Percentiles rank a stretch among this genome's conserved stretches.
Conservation (phyloP, 495 filamentous ascomycete genomes). For the Lasiosphaeria ovina region DNA sequence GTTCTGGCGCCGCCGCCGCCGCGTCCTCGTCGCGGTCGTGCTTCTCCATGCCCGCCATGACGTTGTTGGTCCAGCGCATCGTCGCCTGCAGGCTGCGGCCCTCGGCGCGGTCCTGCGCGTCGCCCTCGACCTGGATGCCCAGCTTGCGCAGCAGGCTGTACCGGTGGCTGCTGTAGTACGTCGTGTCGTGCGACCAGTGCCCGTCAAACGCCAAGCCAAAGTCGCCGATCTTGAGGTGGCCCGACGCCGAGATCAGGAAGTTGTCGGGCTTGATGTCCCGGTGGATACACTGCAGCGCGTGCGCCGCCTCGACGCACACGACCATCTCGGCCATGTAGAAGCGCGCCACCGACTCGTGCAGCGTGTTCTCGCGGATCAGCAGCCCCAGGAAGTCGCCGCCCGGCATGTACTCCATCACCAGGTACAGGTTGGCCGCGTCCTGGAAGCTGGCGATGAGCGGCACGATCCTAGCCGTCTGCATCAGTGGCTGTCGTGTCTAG, state of each 20-base stretch:
- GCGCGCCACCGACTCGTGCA: constrained; percentile 71
- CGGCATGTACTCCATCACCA: constrained; percentile 97
- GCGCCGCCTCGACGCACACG: constrained; percentile 87
- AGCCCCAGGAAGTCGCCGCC: constrained; percentile 90
- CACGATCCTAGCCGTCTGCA: constrained; percentile 56
- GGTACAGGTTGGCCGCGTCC: constrained; percentile 76
- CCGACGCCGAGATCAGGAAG: constrained; percentile 82
- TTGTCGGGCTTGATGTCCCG: constrained; percentile 97
- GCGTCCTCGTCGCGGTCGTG: constrained; percentile 45
- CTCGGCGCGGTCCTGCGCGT: constrained; percentile 66
- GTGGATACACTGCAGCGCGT: constrained; percentile 84
- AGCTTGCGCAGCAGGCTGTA: constrained; percentile 72
- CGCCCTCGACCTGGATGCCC: constrained; percentile 71
- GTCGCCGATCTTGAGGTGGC: constrained; percentile 92
- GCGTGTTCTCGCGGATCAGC: constrained; percentile 74
- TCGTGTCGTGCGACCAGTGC: constrained; percentile 87
- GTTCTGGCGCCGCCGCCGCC: constrained; percentile 31
- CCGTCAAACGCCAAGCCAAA: constrained; percentile 94
- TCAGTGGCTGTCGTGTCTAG: not conserved
- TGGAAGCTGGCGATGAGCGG: constrained; percentile 87
- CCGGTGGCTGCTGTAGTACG: constrained; percentile 79
- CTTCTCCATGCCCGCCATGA: constrained; percentile 48
- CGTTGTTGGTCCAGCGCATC: constrained; percentile 46
- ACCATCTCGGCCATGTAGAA: constrained; percentile 97
- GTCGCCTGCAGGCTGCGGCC: constrained; percentile 46